Evolutionary conservation across 2,329 filamentous ascomycete species (phyloP), one percentile per base, ranked within the genome.

Genomic region (Hypoxylon sp.): DNA sequence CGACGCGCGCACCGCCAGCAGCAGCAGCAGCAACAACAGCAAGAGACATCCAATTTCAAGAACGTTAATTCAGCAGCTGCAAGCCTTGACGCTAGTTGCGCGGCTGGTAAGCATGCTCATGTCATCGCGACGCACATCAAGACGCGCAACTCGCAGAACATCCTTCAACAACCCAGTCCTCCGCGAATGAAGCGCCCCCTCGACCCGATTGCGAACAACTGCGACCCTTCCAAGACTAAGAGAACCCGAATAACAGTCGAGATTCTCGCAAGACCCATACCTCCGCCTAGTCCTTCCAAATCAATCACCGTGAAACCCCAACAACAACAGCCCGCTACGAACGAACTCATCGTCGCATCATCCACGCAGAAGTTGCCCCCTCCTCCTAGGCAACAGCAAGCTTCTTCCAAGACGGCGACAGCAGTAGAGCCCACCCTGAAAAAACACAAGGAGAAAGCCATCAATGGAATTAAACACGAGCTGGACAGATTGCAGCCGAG

Each of bases 381-480:
- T 70, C 70, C 65, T 67, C 64, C 72, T 53, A 62, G 66, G 51
- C 71, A 68, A 52, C 61, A 61, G 22, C 45, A 52, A 33, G 14
- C 61, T 42, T 58, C 61, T 42, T 58, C 69, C 65, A 73, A 70
- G 65, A 71, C 73, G 68, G 71, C 72, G 58, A 60, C 72, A 45
- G 59, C 51, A 49, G 65, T 69, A 56, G 68, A 74, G 51, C 63
- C 74, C 64, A 59, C 61, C 63, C 69, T 80, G 55, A 84, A 82
- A 70, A 85, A 82, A 75, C 82, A 87, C 66, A 83, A 84, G 72
- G 81, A 84, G 69, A 89, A 88, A 76, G 84, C 85, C 54, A 83
- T 81, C 71, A 88, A 88, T 81, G 87, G 87, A 69, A 84, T 89
- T 66, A 85, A 83, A 73, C 86, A 89, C 74, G 87, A 89, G 77